Conservation (phyloP, 2,329 filamentous ascomycete genomes). For the Trichoderma sp. region DNA sequence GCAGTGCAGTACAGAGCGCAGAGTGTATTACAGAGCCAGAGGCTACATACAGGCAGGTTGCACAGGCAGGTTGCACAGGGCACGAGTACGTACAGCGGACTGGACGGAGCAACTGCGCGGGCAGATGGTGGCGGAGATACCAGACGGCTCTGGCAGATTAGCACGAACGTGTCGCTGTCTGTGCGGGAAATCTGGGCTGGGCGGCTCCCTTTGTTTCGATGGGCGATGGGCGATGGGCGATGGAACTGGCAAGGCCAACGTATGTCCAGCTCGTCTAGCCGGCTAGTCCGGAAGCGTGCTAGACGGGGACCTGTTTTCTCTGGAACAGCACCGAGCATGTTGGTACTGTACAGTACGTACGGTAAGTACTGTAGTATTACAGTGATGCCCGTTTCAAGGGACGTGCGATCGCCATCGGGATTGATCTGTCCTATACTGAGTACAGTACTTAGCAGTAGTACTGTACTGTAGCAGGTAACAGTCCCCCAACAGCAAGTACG, state of each 20-base stretch:
- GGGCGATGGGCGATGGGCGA: conserved; percentile 1
- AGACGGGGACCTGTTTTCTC: background rate
- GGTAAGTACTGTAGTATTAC: too few species aligned
- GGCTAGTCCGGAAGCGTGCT: background rate
- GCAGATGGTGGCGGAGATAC: too few species aligned
- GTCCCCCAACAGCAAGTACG: background rate
- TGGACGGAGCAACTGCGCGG: too few species aligned
- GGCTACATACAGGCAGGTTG: background rate
- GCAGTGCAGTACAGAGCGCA: background rate
- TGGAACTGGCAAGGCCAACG: conserved; percentile 13
- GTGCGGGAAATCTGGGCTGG: conserved; percentile 15
- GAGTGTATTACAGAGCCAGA: background rate
- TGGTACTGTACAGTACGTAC: too few species aligned
- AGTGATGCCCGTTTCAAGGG: background rate
- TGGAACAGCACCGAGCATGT: too few species aligned
- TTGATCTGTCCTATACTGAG: background rate
- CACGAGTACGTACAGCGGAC: too few species aligned
- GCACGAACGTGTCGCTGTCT: background rate
- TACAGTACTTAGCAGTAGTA: too few species aligned
- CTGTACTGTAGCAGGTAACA: background rate
- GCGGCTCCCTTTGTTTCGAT: background rate
- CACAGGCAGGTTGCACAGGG: background rate
- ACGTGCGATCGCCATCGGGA: background rate
- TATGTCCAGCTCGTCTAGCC: background rate
- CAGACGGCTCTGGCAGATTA: too few species aligned